Evolutionary conservation across 192 early-diverging fungal genomes (phyloP).

Genomic region (Backusella tarrabulga): DNA sequence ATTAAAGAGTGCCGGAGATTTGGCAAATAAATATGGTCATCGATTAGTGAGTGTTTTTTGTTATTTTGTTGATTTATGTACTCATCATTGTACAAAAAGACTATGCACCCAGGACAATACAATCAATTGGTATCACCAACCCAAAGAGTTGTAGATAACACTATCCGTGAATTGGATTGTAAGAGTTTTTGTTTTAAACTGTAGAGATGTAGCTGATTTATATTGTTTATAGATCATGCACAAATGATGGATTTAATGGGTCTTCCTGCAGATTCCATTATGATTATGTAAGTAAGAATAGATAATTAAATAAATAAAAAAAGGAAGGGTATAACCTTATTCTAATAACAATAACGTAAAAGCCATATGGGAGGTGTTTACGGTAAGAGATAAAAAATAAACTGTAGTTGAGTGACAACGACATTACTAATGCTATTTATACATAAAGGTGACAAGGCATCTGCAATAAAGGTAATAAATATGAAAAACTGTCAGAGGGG

Average conservation of each 20-base stretch:
- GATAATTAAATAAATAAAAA: too few species aligned
- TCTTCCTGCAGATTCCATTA: constrained; percentile 40
- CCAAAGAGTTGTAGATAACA: constrained; percentile 32
- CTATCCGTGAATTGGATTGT: constrained; percentile 39
- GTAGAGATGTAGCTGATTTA: background rate
- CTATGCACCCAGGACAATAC: constrained; percentile 53
- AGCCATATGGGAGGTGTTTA: constrained; percentile 36
- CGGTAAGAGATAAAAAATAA: background rate
- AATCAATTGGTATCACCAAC: constrained; percentile 42
- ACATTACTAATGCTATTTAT: background rate
- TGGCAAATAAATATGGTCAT: constrained; percentile 41
- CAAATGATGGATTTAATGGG: constrained; percentile 47
- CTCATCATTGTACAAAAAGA: constrained; percentile 13
- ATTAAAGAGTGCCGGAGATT: constrained; percentile 32
- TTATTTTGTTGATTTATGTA: background rate
- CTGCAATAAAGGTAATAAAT: constrained; percentile 13
- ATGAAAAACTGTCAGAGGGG: background rate
- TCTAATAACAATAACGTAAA: constrained; percentile 4
- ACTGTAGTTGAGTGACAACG: background rate
- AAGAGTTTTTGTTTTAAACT: background rate
- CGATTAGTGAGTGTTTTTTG: constrained; percentile 28
- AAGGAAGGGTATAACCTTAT: background rate
- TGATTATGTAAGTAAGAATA: constrained; percentile 41
- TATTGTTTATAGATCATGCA: constrained; percentile 31
- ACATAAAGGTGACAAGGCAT: constrained; percentile 14